Base-by-base conservation (phyloP, 768 basidiomycete species). In the Fibroporia radiculosa region DNA sequence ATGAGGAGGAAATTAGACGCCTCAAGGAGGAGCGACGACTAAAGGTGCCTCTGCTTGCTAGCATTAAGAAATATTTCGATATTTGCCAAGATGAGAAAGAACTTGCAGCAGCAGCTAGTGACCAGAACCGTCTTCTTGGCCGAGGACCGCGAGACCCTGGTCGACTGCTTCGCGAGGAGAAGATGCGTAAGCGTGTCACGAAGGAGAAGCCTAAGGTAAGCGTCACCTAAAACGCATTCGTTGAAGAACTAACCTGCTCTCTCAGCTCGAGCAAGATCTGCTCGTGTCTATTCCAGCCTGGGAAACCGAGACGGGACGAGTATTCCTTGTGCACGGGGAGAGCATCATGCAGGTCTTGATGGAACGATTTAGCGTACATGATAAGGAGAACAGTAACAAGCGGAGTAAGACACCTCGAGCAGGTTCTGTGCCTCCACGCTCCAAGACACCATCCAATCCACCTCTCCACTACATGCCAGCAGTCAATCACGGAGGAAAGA, bases 161-260 rank as follows among this genome's bases (percentile, higher is more conserved):
- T 5, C 71, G 90, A 16, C 64, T 99, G 27, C 66, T 97, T 42
- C 75, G 90, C 48, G 95, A 99, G 64, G 95, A 97, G 69, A 96
- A 96, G 73, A 91, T 95, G 84, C 75, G 95, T 43, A 98, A 97
- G 62, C 73, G 93, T 23, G 92, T 99, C 12, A 74, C 73, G 45
- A 87, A 89, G 60, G 85, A 95, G 66, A 97, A 96, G 58, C 95
- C 95, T 22, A 77, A 86, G 59, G 95, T 96, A 59, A 50, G 82
- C 66, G 39, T 40, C 19, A 32, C 31, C 25, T 29, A 27, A 36
- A 18, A 11, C 14, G 18, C 20, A 8, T 26, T 7, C 28, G 26
- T 34, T n/a, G n/a, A n/a, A n/a, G n/a, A n/a, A n/a, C n/a, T n/a
- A n/a, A n/a, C n/a, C n/a, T n/a, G n/a, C n/a, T n/a, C n/a, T n/a